These are phyloP conservation scores for Chalciporus piperatus DNA, from an alignment of 768 basidiomycete genomes.

Conservation along the genomic window DNA sequence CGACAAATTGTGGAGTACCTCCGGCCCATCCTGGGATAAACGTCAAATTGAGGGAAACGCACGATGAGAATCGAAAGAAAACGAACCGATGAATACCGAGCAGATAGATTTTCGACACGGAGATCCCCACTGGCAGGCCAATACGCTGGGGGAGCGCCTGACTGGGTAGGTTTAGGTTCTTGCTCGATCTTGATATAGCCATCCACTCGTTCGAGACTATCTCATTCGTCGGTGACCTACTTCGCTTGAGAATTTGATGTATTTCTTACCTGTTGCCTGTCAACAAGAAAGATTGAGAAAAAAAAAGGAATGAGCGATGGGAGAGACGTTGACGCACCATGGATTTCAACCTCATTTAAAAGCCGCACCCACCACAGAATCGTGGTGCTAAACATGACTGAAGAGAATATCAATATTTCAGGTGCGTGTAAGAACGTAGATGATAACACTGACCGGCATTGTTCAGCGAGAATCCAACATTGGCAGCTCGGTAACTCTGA, in stretches of 20 bases:
- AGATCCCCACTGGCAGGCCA: slow-evolving; percentile 61
- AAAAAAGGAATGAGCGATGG: neutral
- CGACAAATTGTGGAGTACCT: slow-evolving; percentile 50
- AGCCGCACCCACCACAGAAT: slow-evolving; percentile 52
- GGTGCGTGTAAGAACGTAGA: neutral
- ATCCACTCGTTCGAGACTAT: slow-evolving; percentile 48
- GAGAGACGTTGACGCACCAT: slow-evolving; percentile 28
- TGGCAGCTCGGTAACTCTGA: slow-evolving; percentile 35
- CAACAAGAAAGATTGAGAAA: neutral
- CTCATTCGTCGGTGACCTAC: neutral
- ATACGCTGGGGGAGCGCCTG: slow-evolving; percentile 54
- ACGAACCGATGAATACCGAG: slow-evolving; percentile 41
- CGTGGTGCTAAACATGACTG: slow-evolving; percentile 52
- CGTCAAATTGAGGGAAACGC: neutral
- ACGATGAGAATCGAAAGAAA: neutral
- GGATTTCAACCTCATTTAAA: slow-evolving; percentile 45
- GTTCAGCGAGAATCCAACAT: slow-evolving; percentile 38
- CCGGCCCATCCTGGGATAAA: slow-evolving; percentile 44
- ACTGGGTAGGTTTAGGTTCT: slow-evolving; percentile 41
- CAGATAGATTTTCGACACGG: slow-evolving; percentile 49
- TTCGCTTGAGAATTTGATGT: neutral
- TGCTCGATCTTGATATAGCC: slow-evolving; percentile 56
- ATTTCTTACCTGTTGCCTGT: slow-evolving; percentile 13
- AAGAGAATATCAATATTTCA: neutral
- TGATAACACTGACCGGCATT: slow-evolving; percentile 36